A percentile compares a stretch with the other conserved stretches of the same genome.
Conservation (phyloP, 2,329 filamentous ascomycete species). For the Monosporascus sp. region DNA sequence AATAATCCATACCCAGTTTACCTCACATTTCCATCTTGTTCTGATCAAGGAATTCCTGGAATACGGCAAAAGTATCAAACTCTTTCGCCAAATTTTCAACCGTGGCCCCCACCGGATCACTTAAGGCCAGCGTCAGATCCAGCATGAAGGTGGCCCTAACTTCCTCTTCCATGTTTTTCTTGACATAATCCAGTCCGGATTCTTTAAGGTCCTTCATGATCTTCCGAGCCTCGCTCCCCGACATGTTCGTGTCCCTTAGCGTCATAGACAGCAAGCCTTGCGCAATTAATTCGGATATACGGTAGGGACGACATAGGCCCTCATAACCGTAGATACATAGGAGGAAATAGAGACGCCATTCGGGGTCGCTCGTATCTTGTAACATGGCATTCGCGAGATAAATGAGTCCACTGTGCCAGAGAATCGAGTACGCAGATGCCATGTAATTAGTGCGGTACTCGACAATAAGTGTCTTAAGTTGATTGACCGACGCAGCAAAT, state of each 20-base stretch:
- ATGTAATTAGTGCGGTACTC: constrained; percentile 28
- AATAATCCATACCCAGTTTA: too few species aligned
- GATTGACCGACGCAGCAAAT: constrained; percentile 29
- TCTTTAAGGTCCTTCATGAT: constrained; percentile 26
- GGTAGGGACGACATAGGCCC: constrained; percentile 27
- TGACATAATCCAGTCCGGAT: constrained; percentile 10
- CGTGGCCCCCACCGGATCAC: constrained; percentile 26
- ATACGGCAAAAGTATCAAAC: constrained; percentile 29
- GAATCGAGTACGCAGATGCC: constrained; percentile 29
- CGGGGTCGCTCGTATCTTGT: constrained; percentile 18
- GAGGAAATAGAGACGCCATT: constrained; percentile 31
- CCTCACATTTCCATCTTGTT: constrained; percentile 2
- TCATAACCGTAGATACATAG: constrained; percentile 34
- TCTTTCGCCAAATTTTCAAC: constrained; percentile 27
- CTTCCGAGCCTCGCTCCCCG: constrained; percentile 20
- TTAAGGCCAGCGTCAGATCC: constrained; percentile 30
- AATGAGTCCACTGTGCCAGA: constrained; percentile 35
- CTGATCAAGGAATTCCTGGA: constrained; percentile 27
- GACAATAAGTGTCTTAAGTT: constrained; percentile 33
- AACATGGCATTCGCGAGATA: constrained; percentile 34
- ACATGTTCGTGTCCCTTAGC: constrained; percentile 26
- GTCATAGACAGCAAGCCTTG: constrained; percentile 31
- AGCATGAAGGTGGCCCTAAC: constrained; percentile 32
- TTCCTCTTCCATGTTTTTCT: constrained; percentile 15
- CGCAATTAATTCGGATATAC: constrained; percentile 29